Evolutionary conservation across 805 yeast genomes (phyloP), one percentile per base, ranked within the genome.

Genomic region (Metschnikowia similis): DNA sequence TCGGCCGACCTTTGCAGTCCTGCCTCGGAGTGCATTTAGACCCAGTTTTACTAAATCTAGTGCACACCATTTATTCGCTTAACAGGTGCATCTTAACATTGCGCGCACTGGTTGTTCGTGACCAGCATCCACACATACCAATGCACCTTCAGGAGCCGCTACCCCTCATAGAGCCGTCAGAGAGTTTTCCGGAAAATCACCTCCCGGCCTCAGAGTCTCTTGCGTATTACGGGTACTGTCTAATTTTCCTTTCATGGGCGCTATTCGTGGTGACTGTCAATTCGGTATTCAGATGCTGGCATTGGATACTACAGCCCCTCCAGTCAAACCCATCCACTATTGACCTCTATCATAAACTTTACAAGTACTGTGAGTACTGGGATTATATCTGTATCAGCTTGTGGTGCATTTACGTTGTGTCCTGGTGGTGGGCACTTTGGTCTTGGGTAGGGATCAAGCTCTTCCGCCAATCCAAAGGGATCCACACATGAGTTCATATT

Each of bases 401-500:
- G 13, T 73, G 76, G 76, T 60, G 74, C 42, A 61, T 73, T 2
- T 73, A 73, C 53, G 67, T 73, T 38, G 67, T 71, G 14, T 54
- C 60, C 10, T 73, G 77, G 77, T 72, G 76, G 76, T 87, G 96
- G 95, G 81, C 90, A 38, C 67, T 82, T 8, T 68, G 78, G 3
- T 81, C 90, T 9, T 88, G 96, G 96, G 72, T 83, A 41, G 91
- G 94, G 35, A 74, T 87, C 77, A 88, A 88, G 65, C 69, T 87
- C 49, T 88, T 88, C 66, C 72, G 89, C 49, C 94, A 88, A 61
- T 85, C 94, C 21, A 85, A 82, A 56, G 89, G 89, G 7, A 77
- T 80, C 13, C 67, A 64, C 43, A 47, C 50, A 2, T 50, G 41
- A 50, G 13, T 17, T 31, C 31, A 21, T 14, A 27, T 39, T 16